Conservation (phyloP, 176 grass and related monocot genomes). For the Carex kokanica region DNA sequence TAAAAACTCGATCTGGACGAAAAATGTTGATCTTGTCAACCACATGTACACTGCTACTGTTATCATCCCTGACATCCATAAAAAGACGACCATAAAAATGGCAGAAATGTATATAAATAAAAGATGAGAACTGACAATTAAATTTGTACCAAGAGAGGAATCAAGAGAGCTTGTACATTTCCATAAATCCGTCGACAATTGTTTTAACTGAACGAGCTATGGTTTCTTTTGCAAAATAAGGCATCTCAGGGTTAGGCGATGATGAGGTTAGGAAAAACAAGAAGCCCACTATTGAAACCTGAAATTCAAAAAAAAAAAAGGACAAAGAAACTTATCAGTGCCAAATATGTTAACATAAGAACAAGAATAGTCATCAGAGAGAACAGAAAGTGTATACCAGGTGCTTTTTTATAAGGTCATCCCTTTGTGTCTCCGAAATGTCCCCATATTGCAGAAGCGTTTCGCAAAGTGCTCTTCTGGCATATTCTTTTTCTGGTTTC, state of each 20-base stretch:
- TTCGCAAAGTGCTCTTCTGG: conserved; percentile 62
- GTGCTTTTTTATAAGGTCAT: conserved; percentile 94
- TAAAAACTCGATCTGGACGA: conserved; percentile 88
- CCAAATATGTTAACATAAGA: conserved; percentile 4
- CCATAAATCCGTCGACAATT: conserved; percentile 91
- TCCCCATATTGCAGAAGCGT: conserved; percentile 71
- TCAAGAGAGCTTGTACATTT: conserved; percentile 49
- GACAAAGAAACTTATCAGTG: conserved; percentile 8
- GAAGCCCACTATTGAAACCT: conserved; percentile 88
- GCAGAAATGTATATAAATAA: conserved; percentile 23
- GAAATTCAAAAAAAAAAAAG: conserved; percentile 33
- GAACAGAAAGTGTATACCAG: conserved; percentile 46
- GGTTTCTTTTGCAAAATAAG: conserved; percentile 64
- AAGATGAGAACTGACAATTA: conserved; percentile 16
- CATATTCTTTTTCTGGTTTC: conserved; percentile 64
- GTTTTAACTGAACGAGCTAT: conserved; percentile 62
- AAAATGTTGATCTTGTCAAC: conserved; percentile 93
- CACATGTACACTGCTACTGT: conserved; percentile 40
- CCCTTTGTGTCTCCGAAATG: conserved; percentile 79
- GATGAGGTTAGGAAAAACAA: conserved; percentile 60
- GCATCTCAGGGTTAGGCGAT: conserved; percentile 45
- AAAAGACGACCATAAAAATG: neutral
- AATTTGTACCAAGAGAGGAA: neutral
- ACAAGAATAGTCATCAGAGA: conserved; percentile 10
- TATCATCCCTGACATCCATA: conserved; percentile 49